Evolutionary conservation across 2,329 filamentous ascomycete species (phyloP).

Genomic region (Xylariaceae sp.): DNA sequence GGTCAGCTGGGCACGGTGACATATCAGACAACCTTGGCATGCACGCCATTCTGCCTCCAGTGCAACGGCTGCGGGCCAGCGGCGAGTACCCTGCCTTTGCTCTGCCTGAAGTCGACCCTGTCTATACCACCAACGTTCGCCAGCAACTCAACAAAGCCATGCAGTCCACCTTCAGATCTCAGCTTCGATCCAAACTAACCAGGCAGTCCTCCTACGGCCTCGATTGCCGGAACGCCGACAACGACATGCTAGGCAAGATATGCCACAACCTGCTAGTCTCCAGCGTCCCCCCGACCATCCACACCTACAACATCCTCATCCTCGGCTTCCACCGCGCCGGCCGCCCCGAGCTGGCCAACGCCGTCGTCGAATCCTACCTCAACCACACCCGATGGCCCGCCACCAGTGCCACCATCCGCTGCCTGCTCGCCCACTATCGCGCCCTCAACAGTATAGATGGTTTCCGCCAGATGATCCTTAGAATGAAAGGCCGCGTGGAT

Average conservation of each 20-base stretch:
- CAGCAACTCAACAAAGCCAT: too few relatives aligned
- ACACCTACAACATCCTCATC: conserved; percentile 69
- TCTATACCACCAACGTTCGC: too few relatives aligned
- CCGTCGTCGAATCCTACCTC: conserved; percentile 51
- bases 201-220: too few relatives aligned
- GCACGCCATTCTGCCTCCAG: too few relatives aligned
- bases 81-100: too few relatives aligned
- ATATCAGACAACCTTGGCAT: too few relatives aligned
- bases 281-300: conserved; percentile 57
- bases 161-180: too few relatives aligned
- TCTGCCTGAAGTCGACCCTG: too few relatives aligned
- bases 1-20: too few relatives aligned
- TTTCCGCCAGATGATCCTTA: conserved; percentile 43
- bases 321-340: conserved; percentile 56
- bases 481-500: conserved; percentile 40
- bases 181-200: too few relatives aligned
- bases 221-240: too few relatives aligned
- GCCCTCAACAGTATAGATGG: conserved; percentile 36
- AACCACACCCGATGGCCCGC: conserved; percentile 40
- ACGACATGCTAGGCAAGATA: conserved; percentile 37
- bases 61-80: too few relatives aligned
- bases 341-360: conserved; percentile 46
- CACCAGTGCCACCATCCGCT: conserved; percentile 46
- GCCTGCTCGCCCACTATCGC: conserved; percentile 49
- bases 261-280: conserved; percentile 66